phyloP scores from a whole-genome alignment of 1,284 basidiomycete species.

The Trametes versicolor region DNA sequence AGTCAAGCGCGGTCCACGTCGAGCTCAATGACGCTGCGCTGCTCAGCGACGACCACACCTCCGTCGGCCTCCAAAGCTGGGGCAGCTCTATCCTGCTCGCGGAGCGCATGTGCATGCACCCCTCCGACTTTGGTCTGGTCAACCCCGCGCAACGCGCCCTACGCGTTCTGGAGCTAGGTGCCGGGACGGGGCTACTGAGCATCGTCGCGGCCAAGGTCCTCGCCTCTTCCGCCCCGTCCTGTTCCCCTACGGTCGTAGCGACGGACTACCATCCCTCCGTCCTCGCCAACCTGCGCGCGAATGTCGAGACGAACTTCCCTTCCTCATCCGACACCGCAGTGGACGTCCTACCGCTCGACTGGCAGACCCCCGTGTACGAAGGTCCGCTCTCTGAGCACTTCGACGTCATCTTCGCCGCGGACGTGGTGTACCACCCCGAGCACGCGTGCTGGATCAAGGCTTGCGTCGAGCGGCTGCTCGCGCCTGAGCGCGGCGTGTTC shows the following conservation, averaged over 20 bases:
- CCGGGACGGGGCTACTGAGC: conserved; percentile 87
- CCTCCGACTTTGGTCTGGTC: conserved; percentile 56
- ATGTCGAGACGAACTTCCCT: conserved; percentile 69
- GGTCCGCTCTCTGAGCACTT: conserved; percentile 43
- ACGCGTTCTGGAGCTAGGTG: conserved; percentile 85
- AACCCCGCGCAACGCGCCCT: conserved; percentile 24
- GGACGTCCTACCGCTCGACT: conserved; percentile 69
- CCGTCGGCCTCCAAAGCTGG: conserved; percentile 91
- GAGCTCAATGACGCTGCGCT: conserved; percentile 85
- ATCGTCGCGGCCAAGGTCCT: conserved; percentile 74
- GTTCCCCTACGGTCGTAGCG: conserved; percentile 57
- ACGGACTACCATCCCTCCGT: conserved; percentile 88
- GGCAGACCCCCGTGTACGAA: conserved; percentile 54
- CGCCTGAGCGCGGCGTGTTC: conserved; percentile 58
- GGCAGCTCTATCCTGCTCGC: conserved; percentile 83
- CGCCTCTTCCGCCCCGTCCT: conserved; percentile 22
- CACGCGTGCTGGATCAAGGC: conserved; percentile 74
- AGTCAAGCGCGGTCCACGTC: conserved; percentile 50
- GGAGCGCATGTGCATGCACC: conserved; percentile 70
- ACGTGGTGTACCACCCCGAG: conserved; percentile 75
- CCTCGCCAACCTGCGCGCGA: conserved; percentile 73
- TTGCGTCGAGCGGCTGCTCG: conserved; percentile 63
- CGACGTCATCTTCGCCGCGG: conserved; percentile 70
- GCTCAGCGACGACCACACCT: conserved; percentile 75
- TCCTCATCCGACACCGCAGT: conserved; percentile 38